Evolutionary conservation across 306 rosid species (phyloP).

Genomic region (Cucurbita pepo): DNA sequence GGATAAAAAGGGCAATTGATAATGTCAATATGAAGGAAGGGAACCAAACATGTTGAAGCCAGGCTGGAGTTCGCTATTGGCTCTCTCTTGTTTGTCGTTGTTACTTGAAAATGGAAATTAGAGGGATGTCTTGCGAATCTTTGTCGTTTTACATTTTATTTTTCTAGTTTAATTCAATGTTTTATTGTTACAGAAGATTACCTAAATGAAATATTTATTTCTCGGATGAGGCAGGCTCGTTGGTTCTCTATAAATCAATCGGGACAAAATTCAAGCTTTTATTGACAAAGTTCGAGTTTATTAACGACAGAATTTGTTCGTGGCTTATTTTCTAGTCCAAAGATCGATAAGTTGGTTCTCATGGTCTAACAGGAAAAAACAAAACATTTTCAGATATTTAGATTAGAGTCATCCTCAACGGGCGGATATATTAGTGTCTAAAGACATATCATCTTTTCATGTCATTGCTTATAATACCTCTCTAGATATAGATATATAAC

Average conservation of each 20-base stretch:
- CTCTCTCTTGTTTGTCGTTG: not conserved
- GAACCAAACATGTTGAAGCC: not conserved
- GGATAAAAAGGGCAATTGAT: not conserved
- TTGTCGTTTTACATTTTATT: not conserved
- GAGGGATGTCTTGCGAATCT: not conserved
- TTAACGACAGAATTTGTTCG: too few relatives aligned
- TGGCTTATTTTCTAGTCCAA: too few relatives aligned
- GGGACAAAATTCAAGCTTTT: too few relatives aligned
- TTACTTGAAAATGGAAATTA: not conserved
- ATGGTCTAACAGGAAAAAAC: too few relatives aligned
- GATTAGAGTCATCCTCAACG: not conserved
- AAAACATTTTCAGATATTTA: too few relatives aligned
- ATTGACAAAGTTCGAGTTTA: too few relatives aligned
- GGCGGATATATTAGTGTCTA: not conserved
- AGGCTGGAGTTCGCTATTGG: not conserved
- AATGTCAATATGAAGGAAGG: not conserved
- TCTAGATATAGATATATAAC: too few relatives aligned
- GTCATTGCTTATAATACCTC: too few relatives aligned
- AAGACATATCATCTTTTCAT: not conserved
- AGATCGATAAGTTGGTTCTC: not conserved
- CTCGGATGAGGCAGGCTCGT: too few relatives aligned
- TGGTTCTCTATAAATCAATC: too few relatives aligned
- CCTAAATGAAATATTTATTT: too few relatives aligned
- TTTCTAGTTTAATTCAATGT: not conserved
- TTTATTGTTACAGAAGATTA: not conserved